These are phyloP conservation scores for Actinomortierella wolfii DNA, from an alignment of 371 early-diverging fungal genomes.

Conservation along the genomic window DNA sequence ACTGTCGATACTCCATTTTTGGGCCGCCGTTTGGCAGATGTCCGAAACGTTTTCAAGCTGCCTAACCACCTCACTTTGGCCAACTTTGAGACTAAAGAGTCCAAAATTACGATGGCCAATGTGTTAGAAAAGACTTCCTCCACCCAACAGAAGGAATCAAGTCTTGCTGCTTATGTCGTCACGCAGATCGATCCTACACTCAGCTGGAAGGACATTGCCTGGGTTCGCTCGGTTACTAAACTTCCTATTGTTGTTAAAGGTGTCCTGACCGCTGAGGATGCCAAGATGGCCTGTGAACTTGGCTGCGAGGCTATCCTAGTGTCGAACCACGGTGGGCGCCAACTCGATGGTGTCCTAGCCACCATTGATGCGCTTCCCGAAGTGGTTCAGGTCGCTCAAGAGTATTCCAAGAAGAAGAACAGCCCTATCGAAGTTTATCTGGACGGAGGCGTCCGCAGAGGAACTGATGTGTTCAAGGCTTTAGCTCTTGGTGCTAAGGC, in stretches of 20 bases:
- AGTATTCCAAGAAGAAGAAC: constrained; percentile 54
- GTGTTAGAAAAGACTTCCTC: constrained; percentile 38
- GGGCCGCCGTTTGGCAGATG: constrained; percentile 90
- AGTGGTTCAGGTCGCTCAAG: constrained; percentile 70
- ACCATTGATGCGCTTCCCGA: constrained; percentile 88
- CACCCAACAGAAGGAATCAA: constrained; percentile 46
- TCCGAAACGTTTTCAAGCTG: constrained; percentile 70
- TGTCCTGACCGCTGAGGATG: constrained; percentile 89
- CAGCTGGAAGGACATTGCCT: constrained; percentile 86
- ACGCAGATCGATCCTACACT: constrained; percentile 76
- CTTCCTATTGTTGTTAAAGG: constrained; percentile 94
- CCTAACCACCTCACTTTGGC: constrained; percentile 58
- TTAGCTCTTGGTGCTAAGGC: constrained; percentile 93
- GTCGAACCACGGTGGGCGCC: constrained; percentile 96
- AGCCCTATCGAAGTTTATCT: constrained; percentile 77
- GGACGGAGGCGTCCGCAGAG: constrained; percentile 93
- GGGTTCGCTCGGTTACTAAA: constrained; percentile 82
- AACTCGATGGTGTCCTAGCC: constrained; percentile 81
- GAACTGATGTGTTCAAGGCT: constrained; percentile 92
- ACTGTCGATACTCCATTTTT: constrained; percentile 94
- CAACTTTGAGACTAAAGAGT: constrained; percentile 54
- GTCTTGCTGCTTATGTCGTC: constrained; percentile 75
- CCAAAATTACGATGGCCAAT: constrained; percentile 40
- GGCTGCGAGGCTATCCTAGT: constrained; percentile 87
- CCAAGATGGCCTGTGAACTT: constrained; percentile 77